Base-by-base conservation (phyloP, 202 grass and related monocot genomes). In the Setaria italica region DNA sequence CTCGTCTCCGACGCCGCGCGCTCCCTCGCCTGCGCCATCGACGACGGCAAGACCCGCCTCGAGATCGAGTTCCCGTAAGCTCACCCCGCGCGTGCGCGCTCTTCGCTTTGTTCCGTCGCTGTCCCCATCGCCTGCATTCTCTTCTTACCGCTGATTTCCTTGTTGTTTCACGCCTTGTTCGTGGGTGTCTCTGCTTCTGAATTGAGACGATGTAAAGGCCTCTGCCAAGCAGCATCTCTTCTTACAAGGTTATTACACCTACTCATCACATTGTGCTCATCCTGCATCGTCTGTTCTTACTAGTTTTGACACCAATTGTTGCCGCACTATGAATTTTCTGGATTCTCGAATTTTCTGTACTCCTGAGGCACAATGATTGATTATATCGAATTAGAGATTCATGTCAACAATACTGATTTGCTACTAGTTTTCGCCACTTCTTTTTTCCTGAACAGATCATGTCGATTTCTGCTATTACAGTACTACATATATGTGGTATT, bases 221-320 rank as follows among this genome's bases (percentile, higher is more conserved):
- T 80, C 75, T 98, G 90, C 93, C 96, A 11, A 98, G 93, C 88
- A 94, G 84, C 67, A 88, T 98, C 86, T 99, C 93, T 9, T 93
- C 93, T n/a, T 99, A 99, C 76, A 99, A 95, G 96, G 96, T 98
- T 48, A 48, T 0, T 11, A 88, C 19, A 32, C 17, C 39, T 30
- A 11, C n/a, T 51, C 6, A 39, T 6, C 46, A 39, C 80, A 50
- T 51, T 74, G 3, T 48, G 33, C 20, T 37, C 72, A 35, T 3
- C 25, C 7, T 20, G 8, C 49, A 39, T 75, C 72, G 6, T 0
- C 32, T 35, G 14, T 64, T 64, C 62, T 34, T 59, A 21, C 56
- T 59, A 62, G 10, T 62, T 62, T 62, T 29, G 30, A 1, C 5
- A 65, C 62, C 14, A 16, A 33, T 37, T 66, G 6, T 66, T 39